Evolutionary conservation across 371 early-diverging fungal genomes (phyloP).

Genomic region (Capillidium heterosporum): DNA sequence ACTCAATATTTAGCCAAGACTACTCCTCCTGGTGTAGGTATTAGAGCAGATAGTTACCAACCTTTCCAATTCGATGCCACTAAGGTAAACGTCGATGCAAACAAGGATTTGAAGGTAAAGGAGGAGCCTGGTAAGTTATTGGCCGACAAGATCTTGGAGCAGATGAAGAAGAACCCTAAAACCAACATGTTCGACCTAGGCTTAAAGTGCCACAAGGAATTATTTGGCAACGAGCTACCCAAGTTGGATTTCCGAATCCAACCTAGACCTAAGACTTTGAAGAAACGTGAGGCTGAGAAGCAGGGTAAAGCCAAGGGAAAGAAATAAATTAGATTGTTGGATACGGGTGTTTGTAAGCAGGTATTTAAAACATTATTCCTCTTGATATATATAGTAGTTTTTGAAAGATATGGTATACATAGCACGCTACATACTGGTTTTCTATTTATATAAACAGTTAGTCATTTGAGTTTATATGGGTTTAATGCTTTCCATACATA

Average conservation of each 20-base stretch:
- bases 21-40: constrained; percentile 56
- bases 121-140: neutral
- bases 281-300: neutral
- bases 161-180: constrained; percentile 1
- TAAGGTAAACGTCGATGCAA: constrained; percentile 24
- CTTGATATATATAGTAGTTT: no score
- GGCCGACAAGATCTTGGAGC: constrained; percentile 2
- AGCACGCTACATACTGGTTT: no score
- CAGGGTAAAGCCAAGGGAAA: no score
- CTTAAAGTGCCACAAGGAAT: neutral
- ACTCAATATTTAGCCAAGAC: constrained; percentile 49
- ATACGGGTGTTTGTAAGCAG: no score
- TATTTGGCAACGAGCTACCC: constrained; percentile 3
- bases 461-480: no score
- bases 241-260: neutral
- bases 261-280: neutral
- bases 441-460: no score
- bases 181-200: neutral
- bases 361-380: no score
- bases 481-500: no score
- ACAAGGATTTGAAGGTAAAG: constrained; percentile 8
- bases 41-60: constrained; percentile 50
- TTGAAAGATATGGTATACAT: no score
- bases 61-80: no score
- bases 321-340: no score